Percentiles rank a stretch among this genome's conserved stretches.
Evolutionary conservation across 331 rosid species (phyloP).

Genomic region (Prunus yedoensis): DNA sequence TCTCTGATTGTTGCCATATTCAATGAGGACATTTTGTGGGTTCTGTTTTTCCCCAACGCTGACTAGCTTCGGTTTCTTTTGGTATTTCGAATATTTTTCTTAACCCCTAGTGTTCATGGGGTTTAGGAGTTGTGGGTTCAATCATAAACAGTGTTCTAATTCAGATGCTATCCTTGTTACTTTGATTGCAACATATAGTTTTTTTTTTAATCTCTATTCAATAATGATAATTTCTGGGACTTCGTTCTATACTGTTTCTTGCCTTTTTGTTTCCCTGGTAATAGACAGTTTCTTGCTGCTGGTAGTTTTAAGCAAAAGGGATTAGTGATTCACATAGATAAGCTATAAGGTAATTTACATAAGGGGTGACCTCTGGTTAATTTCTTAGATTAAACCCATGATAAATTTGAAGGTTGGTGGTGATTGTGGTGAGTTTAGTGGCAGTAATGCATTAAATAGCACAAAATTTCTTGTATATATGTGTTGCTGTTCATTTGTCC

Average conservation of each 20-base stretch:
- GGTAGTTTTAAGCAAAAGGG: background rate
- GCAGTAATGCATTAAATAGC: background rate
- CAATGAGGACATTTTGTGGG: background rate
- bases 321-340: background rate
- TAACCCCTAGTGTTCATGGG: background rate
- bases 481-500: background rate
- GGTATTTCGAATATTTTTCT: background rate
- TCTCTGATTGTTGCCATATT: background rate
- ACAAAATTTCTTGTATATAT: background rate
- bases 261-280: background rate
- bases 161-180: background rate
- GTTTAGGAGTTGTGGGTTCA: constrained; percentile 4
- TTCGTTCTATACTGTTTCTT: background rate
- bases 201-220: background rate
- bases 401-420: background rate
- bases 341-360: background rate
- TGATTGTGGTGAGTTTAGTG: background rate
- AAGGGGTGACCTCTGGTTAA: background rate
- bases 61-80: background rate
- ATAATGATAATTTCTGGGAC: background rate
- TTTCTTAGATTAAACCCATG: background rate
- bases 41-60: background rate
- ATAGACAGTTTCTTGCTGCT: background rate
- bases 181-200: background rate
- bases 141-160: background rate